Evolutionary conservation across 768 basidiomycete species (phyloP), one percentile per base, ranked within the genome.

Genomic region (Rhodocollybia butyracea): DNA sequence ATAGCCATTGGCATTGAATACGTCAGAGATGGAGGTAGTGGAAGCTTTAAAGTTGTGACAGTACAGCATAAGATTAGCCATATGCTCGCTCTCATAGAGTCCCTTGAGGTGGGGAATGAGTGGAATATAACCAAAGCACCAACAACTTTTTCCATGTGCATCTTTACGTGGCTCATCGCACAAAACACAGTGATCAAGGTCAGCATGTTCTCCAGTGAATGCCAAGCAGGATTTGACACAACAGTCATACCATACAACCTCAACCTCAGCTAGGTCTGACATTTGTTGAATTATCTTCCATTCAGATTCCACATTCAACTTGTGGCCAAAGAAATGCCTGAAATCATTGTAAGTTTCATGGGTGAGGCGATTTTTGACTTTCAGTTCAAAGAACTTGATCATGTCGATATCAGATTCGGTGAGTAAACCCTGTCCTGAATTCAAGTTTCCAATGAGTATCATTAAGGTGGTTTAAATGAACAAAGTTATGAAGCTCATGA

Each of bases 1-100:
- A 55, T 78, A 81, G 32, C 62, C 53, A 0, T 50, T 15, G 0
- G 68, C 51, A 61, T 78, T 73, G 54, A 75, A 74, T 30, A 76
- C 60, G 59, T 80, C 73, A 10, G 41, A 62, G 34, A 68, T 65
- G 19, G 47, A 43, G 1, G 59, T 64, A 17, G 57, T 59, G 17
- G 58, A 41, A 46, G 54, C 60, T 30, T 21, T 40, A 56, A 68
- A 68, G 10, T 63, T 42, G 8, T 57, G 24, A 4, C 70, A 62
- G 58, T 72, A 71, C 21, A 43, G 39, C 62, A 70, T 64, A 36
- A 47, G 22, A 21, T 58, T 13, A 0, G 68, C 66, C 54, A 58
- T 58, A 2, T 55, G 34, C 2, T 29, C n/a, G 42, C 65, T 72
- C 1, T 51, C 45, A 15, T 58, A 64, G 38, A 67, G 62, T 2